phyloP scores from a whole-genome alignment of 2,329 filamentous ascomycete species.

The Fusarium keratoplasticum region DNA sequence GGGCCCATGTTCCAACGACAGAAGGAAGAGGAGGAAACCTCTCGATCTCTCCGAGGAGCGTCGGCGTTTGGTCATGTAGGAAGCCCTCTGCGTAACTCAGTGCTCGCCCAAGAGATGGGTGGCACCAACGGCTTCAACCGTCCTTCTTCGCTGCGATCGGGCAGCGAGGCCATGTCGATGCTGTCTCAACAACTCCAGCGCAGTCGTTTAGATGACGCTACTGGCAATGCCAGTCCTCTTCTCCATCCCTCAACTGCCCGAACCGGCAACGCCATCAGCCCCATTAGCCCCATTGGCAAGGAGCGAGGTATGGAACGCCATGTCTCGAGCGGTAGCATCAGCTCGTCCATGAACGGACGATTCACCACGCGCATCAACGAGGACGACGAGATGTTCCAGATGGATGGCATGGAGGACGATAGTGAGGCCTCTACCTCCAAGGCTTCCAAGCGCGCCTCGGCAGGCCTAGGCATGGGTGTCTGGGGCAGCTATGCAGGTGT shows the following conservation, averaged over 20 bases:
- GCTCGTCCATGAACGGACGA: constrained; percentile 64
- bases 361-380: constrained; percentile 75
- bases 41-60: constrained; percentile 51
- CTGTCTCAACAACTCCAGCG: constrained; percentile 73
- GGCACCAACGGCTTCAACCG: constrained; percentile 54
- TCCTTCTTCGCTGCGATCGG: constrained; percentile 54
- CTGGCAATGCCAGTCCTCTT: constrained; percentile 58
- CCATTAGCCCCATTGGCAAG: constrained; percentile 54
- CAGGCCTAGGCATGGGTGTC: constrained; percentile 53
- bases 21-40: constrained; percentile 66
- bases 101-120: constrained; percentile 66
- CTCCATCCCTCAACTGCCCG: constrained; percentile 62
- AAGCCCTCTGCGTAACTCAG: constrained; percentile 73
- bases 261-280: constrained; percentile 51
- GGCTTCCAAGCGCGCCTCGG: constrained; percentile 62
- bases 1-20: constrained; percentile 70
- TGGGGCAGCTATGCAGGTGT: constrained; percentile 57
- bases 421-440: constrained; percentile 62
- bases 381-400: constrained; percentile 72
- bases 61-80: constrained; percentile 76
- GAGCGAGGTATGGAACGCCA: constrained; percentile 65
- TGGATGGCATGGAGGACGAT: constrained; percentile 72
- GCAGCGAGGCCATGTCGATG: constrained; percentile 66
- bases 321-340: constrained; percentile 69
- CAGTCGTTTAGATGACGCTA: constrained; percentile 64